A percentile compares a stretch with the other conserved stretches of the same genome.
Conservation (phyloP, 2,329 filamentous ascomycete genomes). For the Aureobasidium sp. region DNA sequence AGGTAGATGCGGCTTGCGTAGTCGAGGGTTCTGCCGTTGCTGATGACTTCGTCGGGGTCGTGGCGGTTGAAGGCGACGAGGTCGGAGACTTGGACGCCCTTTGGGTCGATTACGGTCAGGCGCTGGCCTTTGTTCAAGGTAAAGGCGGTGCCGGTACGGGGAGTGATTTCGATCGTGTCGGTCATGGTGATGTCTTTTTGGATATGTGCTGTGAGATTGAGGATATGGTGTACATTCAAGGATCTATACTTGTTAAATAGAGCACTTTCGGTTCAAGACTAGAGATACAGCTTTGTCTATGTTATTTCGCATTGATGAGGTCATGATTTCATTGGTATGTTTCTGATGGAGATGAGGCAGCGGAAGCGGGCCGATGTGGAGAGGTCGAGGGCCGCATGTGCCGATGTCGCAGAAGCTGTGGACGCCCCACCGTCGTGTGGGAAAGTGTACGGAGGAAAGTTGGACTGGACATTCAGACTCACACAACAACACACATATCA, state of each 20-base stretch:
- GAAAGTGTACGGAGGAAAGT: conserved; percentile 5
- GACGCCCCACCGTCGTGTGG: conserved; percentile 1
- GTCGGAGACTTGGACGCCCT: conserved; percentile 22
- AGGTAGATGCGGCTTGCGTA: conserved; percentile 22
- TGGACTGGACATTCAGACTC: not conserved
- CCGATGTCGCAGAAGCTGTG: conserved; percentile 8
- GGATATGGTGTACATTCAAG: not conserved
- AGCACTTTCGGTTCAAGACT: not conserved
- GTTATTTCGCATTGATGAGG: not conserved
- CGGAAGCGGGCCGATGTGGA: conserved; percentile 3
- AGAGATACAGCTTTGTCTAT: not conserved
- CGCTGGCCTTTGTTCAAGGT: conserved; percentile 21
- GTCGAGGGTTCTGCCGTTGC: conserved; percentile 22
- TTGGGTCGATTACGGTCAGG: conserved; percentile 21
- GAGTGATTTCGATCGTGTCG: conserved; percentile 16
- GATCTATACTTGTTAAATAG: not conserved
- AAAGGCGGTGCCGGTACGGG: conserved; percentile 20
- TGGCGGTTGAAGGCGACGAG: conserved; percentile 20
- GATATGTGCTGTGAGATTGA: not conserved
- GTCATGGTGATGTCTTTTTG: not conserved
- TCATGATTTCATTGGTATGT: not conserved
- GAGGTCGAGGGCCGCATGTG: not conserved
- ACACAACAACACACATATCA: conserved; percentile 8
- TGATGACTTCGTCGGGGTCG: conserved; percentile 20
- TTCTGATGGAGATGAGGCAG: not conserved